A percentile compares a stretch with the other conserved stretches of the same genome.
Conservation (phyloP, 257 asterid genomes). For the Scutellaria minor region DNA sequence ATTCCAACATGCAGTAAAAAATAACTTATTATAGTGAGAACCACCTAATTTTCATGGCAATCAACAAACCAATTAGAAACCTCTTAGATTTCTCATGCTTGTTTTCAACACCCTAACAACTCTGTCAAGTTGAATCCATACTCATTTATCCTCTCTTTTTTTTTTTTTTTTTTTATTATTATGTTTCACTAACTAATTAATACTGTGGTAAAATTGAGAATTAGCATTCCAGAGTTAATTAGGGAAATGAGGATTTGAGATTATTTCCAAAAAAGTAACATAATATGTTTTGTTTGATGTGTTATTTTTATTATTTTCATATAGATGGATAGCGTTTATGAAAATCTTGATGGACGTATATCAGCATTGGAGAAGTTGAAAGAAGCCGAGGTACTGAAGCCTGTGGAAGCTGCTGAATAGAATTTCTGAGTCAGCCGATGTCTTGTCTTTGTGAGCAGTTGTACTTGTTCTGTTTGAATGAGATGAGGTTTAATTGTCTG, state of each 20-base stretch:
- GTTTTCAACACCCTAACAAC: constrained; percentile 1
- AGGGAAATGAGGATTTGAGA: not conserved
- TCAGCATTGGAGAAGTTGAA: constrained; percentile 69
- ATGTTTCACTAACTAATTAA: not conserved
- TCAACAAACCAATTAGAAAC: not conserved
- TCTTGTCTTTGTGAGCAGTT: constrained; percentile 29
- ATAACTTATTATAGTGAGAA: not conserved
- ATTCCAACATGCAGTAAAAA: not conserved
- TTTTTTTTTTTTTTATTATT: not conserved
- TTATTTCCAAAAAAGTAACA: not conserved
- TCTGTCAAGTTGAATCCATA: not conserved
- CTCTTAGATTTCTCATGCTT: not conserved
- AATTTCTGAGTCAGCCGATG: constrained; percentile 22
- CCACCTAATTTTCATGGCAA: constrained; percentile 14
- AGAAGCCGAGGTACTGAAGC: constrained; percentile 61
- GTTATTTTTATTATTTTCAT: constrained; percentile 8
- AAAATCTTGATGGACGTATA: constrained; percentile 71
- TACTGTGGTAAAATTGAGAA: constrained; percentile 10
- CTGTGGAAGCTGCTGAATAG: constrained; percentile 64
- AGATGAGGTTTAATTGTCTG: constrained; percentile 28
- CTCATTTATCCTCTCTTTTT: not conserved
- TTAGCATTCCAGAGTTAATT: constrained; percentile 8
- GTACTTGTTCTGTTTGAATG: constrained; percentile 22
- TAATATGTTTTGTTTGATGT: not conserved
- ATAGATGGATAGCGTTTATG: constrained; percentile 57